Base-by-base conservation (phyloP, 1,139 yeast genomes). In the Nakaseomyces sp. region DNA sequence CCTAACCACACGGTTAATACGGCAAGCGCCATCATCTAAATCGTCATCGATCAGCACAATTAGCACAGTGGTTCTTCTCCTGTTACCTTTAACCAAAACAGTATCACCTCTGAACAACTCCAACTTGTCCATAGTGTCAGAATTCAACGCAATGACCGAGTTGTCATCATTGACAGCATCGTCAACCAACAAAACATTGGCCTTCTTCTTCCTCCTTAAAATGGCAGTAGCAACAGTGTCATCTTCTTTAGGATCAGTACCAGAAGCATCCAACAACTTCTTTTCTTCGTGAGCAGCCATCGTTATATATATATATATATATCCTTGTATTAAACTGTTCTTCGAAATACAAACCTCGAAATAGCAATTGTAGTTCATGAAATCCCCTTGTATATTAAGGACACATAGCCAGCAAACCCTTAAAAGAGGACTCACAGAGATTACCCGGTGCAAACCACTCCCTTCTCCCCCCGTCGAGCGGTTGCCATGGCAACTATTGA, bases 31-130 rank as follows among this genome's bases (percentile, higher is more conserved):
- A 61, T 89, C 96, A 57, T 85, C 96, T 73, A 91, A 79, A 59
- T 91, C 97, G 62, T 93, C 98, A 64, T 93, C 97, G 35, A 94
- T 91, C 57, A 93, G 75, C 37, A 89, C 98, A 65, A 91, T 86
- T 64, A 93, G 74, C 12, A 91, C 97, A 26, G 99, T 91, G 60
- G 91, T 98, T 68, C 83, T 89, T 71, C 98, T 81, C 78, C 87
- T 91, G 73, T 91, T 93, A 58, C 99, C 99, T 70, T 89, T 91
- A 53, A 91, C 96, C 51, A 88, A 73, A 20, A 89, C 97, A 25
- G 97, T 91, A 64, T 91, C 99, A 58, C 99, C 99, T 51, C 98
- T 81, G 76, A 91, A 91, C 63, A 91, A 75, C 67, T 91, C 95
- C 50, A 91, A 74, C 58, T 82, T 74, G 64, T 91, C 98, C 95